These are phyloP conservation scores for Aleurites moluccanus DNA, from an alignment of 441 rosid genomes.

Conservation along the genomic window DNA sequence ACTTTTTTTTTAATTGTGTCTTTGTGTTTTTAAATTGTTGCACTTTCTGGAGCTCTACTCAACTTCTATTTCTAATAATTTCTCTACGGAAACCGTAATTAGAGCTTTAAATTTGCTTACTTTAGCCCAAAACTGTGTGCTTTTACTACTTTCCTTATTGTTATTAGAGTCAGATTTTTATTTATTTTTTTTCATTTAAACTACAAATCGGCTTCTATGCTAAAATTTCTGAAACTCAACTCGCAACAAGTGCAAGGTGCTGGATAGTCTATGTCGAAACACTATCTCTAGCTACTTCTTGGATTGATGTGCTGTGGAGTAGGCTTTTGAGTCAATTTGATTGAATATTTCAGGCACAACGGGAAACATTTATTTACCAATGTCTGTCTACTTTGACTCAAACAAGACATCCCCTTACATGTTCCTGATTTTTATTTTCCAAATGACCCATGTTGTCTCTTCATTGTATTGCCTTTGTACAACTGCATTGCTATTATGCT, in stretches of 20 bases:
- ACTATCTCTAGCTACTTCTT: neutral
- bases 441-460: neutral
- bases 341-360: neutral
- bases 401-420: neutral
- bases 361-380: neutral
- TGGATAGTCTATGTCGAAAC: neutral
- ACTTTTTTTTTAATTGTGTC: neutral
- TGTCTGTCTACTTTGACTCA: neutral
- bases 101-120: neutral
- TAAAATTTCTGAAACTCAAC: neutral
- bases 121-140: neutral
- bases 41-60: neutral
- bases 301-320: neutral
- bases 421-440: neutral
- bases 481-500: neutral
- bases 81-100: neutral
- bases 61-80: neutral
- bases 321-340: neutral
- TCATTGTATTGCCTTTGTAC: neutral
- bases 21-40: neutral
- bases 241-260: neutral
- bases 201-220: neutral
- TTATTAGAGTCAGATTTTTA: neutral
- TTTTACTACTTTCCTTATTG: neutral
- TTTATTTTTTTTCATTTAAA: neutral